These are phyloP conservation scores for Domatiomyces globalis DNA, from an alignment of 2,329 filamentous ascomycete species.

Conservation along the genomic window DNA sequence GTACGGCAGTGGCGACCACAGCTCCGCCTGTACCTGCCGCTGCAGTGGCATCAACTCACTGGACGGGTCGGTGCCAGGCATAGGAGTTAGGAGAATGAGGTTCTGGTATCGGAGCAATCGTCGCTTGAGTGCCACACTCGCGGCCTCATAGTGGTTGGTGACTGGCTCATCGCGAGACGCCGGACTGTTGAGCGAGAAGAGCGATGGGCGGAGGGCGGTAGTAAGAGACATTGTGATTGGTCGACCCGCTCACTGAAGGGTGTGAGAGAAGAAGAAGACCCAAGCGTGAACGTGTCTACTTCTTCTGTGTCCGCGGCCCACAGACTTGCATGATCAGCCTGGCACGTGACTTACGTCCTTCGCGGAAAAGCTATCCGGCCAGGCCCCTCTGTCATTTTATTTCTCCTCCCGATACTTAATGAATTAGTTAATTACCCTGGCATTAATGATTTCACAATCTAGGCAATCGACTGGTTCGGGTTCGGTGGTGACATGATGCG, in stretches of 20 bases:
- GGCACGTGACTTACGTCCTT: too few species aligned
- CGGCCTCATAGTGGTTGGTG: conserved; percentile 15
- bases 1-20: conserved; percentile 27
- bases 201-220: conserved; percentile 6
- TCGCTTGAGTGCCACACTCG: conserved; percentile 28
- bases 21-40: conserved; percentile 15
- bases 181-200: neutral
- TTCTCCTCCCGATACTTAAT: too few species aligned
- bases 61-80: conserved; percentile 11
- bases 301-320: too few species aligned
- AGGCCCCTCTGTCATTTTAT: too few species aligned
- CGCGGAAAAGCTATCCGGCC: too few species aligned
- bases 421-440: too few species aligned
- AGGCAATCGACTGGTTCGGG: too few species aligned
- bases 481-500: too few species aligned
- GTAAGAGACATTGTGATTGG: conserved; percentile 7
- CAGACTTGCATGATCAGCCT: too few species aligned
- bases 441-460: too few species aligned
- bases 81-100: conserved; percentile 24
- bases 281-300: too few species aligned
- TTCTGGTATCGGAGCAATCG: conserved; percentile 32
- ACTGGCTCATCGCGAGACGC: neutral
- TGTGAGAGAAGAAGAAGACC: neutral
- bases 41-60: conserved; percentile 22
- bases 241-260: neutral